These are phyloP conservation scores for Condylostoma magnum DNA, from an alignment of 169 alveolate species.

Conservation along the genomic window DNA sequence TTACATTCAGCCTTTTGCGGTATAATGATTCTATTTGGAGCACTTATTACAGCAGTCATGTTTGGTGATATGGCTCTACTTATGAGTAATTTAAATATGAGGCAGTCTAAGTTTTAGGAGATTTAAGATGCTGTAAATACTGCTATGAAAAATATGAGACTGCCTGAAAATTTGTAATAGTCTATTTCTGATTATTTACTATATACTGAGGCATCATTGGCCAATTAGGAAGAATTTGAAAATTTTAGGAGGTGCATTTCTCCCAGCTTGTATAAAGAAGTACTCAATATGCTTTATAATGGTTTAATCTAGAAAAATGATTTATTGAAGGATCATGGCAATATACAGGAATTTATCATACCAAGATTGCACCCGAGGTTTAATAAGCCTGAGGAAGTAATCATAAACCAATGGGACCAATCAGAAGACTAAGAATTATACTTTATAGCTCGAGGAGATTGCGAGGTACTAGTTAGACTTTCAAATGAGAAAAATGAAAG, in stretches of 20 bases:
- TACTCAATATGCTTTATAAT: neutral
- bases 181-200: neutral
- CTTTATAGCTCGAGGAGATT: neutral
- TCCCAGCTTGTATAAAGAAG: neutral
- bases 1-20: neutral
- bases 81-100: conserved; percentile 1
- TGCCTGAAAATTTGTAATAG: neutral
- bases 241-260: neutral
- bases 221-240: neutral
- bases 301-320: neutral
- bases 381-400: neutral
- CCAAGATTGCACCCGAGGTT: neutral
- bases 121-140: neutral
- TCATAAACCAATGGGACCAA: neutral
- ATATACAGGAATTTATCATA: neutral
- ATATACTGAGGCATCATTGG: neutral
- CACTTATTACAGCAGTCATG: neutral
- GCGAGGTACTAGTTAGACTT: conserved; percentile 1
- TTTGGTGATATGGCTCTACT: conserved; percentile 11
- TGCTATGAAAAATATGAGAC: neutral
- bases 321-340: neutral
- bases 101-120: neutral
- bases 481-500: neutral
- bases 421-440: neutral
- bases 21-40: conserved; percentile 11